A percentile compares a stretch with the other conserved stretches of the same genome.
phyloP scores from a whole-genome alignment of 495 filamentous ascomycete genomes.

The Amphirosellinia nigrospora region DNA sequence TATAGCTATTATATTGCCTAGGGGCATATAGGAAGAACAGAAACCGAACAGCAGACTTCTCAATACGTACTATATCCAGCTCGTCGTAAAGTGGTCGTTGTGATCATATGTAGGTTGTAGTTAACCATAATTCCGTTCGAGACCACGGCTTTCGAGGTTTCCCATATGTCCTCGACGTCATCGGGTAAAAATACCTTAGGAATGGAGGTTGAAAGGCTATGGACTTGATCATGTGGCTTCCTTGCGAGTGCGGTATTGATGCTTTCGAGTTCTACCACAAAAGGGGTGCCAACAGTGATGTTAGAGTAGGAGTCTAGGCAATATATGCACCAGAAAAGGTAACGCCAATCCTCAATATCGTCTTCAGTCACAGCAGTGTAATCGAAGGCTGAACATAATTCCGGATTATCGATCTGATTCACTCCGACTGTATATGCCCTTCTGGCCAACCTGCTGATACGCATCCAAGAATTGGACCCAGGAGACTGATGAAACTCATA shows the following conservation, averaged over 20 bases:
- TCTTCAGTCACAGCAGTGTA: slow-evolving; percentile 30
- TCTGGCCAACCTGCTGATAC: slow-evolving; percentile 43
- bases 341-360: slow-evolving; percentile 47
- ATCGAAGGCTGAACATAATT: slow-evolving; percentile 32
- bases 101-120: slow-evolving; percentile 39
- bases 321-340: slow-evolving; percentile 50
- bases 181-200: slow-evolving; percentile 35
- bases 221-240: slow-evolving; percentile 18
- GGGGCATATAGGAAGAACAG: neutral
- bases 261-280: slow-evolving; percentile 33
- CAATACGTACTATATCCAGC: slow-evolving; percentile 29
- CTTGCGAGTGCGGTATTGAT: slow-evolving; percentile 36
- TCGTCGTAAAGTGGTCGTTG: slow-evolving; percentile 34
- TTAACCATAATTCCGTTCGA: slow-evolving; percentile 27
- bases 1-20: neutral
- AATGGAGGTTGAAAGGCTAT: slow-evolving; percentile 6
- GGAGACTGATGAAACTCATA: slow-evolving; percentile 48
- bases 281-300: slow-evolving; percentile 33
- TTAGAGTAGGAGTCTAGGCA: slow-evolving; percentile 48
- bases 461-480: slow-evolving; percentile 41
- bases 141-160: slow-evolving; percentile 30
- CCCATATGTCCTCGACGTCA: slow-evolving; percentile 35
- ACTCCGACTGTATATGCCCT: slow-evolving; percentile 42
- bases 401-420: slow-evolving; percentile 36
- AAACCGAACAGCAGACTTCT: neutral